These are phyloP conservation scores for Rhodotorula toruloides DNA, from an alignment of 768 basidiomycete genomes.

Conservation along the genomic window DNA sequence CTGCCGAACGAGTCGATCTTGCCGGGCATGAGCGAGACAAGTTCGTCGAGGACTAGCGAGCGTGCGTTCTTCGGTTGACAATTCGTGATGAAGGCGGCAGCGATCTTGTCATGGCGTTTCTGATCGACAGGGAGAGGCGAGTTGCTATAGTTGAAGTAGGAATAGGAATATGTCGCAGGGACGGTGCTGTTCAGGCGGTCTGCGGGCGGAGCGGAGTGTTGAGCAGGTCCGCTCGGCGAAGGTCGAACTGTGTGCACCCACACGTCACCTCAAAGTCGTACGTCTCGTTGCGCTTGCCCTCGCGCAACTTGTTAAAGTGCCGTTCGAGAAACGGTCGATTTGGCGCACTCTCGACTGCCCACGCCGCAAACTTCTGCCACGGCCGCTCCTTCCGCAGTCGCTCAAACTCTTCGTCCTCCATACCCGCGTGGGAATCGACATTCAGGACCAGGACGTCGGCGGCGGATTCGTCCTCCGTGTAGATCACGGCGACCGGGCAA, in stretches of 20 bases:
- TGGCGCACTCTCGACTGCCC: slow-evolving; percentile 26
- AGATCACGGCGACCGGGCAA: slow-evolving; percentile 23
- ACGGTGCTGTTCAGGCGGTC: slow-evolving; percentile 27
- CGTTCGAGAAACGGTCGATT: slow-evolving; percentile 13
- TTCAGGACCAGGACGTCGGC: slow-evolving; percentile 31
- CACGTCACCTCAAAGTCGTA: slow-evolving; percentile 23
- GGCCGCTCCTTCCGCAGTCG: not conserved
- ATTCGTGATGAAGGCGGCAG: slow-evolving; percentile 26
- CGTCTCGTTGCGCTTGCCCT: slow-evolving; percentile 29
- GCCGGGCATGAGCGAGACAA: slow-evolving; percentile 14
- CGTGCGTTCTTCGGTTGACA: slow-evolving; percentile 29
- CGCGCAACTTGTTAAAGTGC: slow-evolving; percentile 9
- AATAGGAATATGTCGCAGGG: slow-evolving; percentile 8
- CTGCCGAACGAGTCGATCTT: slow-evolving; percentile 26
- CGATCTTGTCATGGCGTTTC: slow-evolving; percentile 26
- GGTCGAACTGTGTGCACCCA: not conserved
- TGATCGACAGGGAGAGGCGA: not conserved
- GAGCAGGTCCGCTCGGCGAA: not conserved
- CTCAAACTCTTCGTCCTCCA: not conserved
- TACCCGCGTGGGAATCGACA: not conserved
- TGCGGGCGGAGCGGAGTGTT: not conserved
- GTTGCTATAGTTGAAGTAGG: slow-evolving; percentile 24
- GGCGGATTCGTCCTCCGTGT: slow-evolving; percentile 3
- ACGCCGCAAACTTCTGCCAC: slow-evolving; percentile 24
- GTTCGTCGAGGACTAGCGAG: slow-evolving; percentile 26